Percentiles rank a stretch among this genome's conserved stretches.
phyloP scores from a whole-genome alignment of 208 protist genomes.

The Endotrypanum monterogeii region DNA sequence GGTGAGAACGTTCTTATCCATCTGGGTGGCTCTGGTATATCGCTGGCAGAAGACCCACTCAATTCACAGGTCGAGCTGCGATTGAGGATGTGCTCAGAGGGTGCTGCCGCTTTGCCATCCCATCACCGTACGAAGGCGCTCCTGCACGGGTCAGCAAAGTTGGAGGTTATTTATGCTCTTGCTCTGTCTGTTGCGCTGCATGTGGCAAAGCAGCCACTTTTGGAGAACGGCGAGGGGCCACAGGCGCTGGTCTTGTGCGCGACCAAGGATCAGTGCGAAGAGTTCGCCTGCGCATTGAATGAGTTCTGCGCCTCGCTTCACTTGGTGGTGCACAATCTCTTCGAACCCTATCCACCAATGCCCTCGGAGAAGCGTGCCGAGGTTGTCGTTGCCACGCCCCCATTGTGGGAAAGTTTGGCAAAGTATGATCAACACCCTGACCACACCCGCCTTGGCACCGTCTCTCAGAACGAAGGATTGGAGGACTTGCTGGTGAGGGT shows the following conservation, averaged over 20 bases:
- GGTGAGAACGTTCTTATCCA: slow-evolving; percentile 58
- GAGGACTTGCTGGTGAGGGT: slow-evolving; percentile 60
- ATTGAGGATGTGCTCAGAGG: slow-evolving; percentile 7
- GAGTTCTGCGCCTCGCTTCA: slow-evolving; percentile 58
- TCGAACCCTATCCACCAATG: slow-evolving; percentile 67
- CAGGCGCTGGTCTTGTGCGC: slow-evolving; percentile 73
- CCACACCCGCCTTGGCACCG: background rate
- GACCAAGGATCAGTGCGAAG: slow-evolving; percentile 76
- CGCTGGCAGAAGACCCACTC: slow-evolving; percentile 59
- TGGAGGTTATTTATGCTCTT: slow-evolving; percentile 66
- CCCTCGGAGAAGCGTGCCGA: slow-evolving; percentile 60
- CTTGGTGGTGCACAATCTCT: slow-evolving; percentile 83
- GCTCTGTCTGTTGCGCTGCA: slow-evolving; percentile 62
- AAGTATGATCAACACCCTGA: slow-evolving; percentile 17
- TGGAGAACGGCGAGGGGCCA: slow-evolving; percentile 62
- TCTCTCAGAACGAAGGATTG: slow-evolving; percentile 32
- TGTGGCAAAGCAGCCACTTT: slow-evolving; percentile 59
- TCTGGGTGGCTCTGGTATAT: slow-evolving; percentile 56
- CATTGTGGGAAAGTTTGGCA: slow-evolving; percentile 67
- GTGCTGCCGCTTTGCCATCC: background rate
- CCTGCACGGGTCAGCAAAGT: slow-evolving; percentile 47
- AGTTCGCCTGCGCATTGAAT: slow-evolving; percentile 49
- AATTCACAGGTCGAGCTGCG: slow-evolving; percentile 51
- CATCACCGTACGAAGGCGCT: slow-evolving; percentile 9
- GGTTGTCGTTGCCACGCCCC: slow-evolving; percentile 73